Base-by-base conservation (phyloP, 176 grass and related monocot species). In the Carex myosuroides region DNA sequence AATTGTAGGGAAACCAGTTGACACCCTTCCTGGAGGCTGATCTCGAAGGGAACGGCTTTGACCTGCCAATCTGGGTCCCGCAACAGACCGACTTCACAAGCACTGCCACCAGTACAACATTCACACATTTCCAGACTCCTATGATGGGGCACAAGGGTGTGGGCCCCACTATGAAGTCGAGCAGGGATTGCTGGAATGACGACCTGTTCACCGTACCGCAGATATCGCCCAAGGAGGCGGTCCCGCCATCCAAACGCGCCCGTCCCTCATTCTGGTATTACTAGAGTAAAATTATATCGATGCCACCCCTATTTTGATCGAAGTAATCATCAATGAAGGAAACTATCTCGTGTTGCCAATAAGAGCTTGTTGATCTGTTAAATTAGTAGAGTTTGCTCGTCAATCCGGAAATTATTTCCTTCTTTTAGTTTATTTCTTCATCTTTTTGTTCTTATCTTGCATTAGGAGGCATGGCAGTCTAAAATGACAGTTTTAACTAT, bases 151-250 rank as follows among this genome's bases (percentile, higher is more conserved):
- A 71, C 86, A 59, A 60, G 52, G 26, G 48, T 26, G n/a, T 54
- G 71, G 79, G 6, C n/a, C 46, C 82, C 83, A 48, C 81, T 68
- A 41, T 82, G 46, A 10, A 84, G 82, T 76, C 32, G 21, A 42
- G 37, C 56, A 70, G 89, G 78, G 13, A 78, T 84, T 55, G 53
- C 60, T 83, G 84, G 85, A 87, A 85, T 61, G 88, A 87, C 70
- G 90, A 94, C 81, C 41, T 22, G 62, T 91, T 94, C 71, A 90
- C 88, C 17, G 94, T 97, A 68, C 94, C 94, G 5, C 85, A 97
- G 87, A 89, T 94, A 87, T 84, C 90, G 44, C 85, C 71, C 20
- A 66, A 21, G 16, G 17, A 82, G 13, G 62, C 78, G 44, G 32
- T 70, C 18, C 42, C 48, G 13, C 73, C 81, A 0, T 60, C 10